Percentiles rank a stretch among this genome's conserved stretches.
phyloP scores from a whole-genome alignment of 148 eudicot genomes.

The Cornus florida region DNA sequence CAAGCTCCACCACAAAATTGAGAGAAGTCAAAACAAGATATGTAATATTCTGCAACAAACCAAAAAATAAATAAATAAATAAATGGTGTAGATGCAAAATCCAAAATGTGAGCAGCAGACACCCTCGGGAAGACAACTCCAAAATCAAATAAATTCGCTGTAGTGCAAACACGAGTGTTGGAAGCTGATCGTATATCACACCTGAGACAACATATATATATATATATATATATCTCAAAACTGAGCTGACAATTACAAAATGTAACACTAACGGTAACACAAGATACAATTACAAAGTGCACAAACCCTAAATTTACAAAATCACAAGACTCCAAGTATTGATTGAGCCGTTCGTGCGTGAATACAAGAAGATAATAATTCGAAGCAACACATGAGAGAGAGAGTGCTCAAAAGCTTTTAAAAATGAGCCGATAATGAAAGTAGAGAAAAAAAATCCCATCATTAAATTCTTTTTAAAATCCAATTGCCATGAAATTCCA shows the following conservation, averaged over 20 bases:
- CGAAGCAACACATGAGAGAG: neutral
- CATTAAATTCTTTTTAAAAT: no score
- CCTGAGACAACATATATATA: neutral
- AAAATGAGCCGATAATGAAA: constrained; percentile 15
- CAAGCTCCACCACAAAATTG: neutral
- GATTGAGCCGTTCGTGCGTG: neutral
- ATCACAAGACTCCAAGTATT: neutral
- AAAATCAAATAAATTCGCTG: neutral
- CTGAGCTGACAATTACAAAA: neutral
- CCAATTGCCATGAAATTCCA: no score
- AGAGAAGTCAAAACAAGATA: neutral
- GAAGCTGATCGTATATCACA: neutral
- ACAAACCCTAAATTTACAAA: constrained; percentile 1
- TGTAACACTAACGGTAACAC: no score
- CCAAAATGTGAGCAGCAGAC: neutral
- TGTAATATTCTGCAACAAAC: neutral
- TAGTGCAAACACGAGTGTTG: neutral
- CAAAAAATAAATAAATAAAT: no score
- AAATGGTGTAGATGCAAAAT: neutral
- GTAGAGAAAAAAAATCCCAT: neutral
- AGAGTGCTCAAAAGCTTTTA: neutral
- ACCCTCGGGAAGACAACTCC: neutral
- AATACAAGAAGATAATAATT: constrained; percentile 5
- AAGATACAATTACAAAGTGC: neutral
- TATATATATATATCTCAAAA: neutral